A percentile compares a stretch with the other conserved stretches of the same genome.
Conservation (phyloP, 2,329 filamentous ascomycete genomes). For the Colletotrichum musae region DNA sequence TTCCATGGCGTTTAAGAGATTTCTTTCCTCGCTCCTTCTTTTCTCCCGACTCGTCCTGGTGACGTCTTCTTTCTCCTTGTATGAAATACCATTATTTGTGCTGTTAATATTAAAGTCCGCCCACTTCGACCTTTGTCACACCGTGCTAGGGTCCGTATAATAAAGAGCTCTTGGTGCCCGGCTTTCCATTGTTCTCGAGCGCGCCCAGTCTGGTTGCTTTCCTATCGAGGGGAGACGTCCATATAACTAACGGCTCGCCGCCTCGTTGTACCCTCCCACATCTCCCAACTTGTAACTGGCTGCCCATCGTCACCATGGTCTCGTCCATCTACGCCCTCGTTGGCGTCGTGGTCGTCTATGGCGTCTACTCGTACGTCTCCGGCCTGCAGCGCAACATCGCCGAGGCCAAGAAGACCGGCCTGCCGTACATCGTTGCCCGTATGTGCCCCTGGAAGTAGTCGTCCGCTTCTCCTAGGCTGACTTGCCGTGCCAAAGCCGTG, state of each 20-base stretch:
- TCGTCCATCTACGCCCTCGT: slow-evolving; percentile 53
- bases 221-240: too few relatives aligned
- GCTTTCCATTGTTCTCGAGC: too few relatives aligned
- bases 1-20: neutral
- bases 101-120: neutral
- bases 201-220: too few relatives aligned
- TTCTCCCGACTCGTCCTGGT: neutral
- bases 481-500: slow-evolving; percentile 53
- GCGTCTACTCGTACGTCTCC: slow-evolving; percentile 48
- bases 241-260: too few relatives aligned
- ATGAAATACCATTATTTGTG: neutral
- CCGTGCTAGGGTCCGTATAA: too few relatives aligned
- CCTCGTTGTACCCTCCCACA: too few relatives aligned
- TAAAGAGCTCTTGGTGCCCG: too few relatives aligned
- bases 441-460: slow-evolving; percentile 47
- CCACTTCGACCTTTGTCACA: too few relatives aligned
- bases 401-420: slow-evolving; percentile 64
- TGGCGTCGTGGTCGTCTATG: slow-evolving; percentile 52
- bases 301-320: slow-evolving; percentile 48
- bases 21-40: neutral
- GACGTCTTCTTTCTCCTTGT: slow-evolving; percentile 10
- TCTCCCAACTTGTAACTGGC: too few relatives aligned
- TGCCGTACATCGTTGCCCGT: slow-evolving; percentile 70
- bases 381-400: slow-evolving; percentile 62
- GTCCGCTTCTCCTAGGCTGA: neutral